A percentile compares a stretch with the other conserved stretches of the same genome.
Conservation (phyloP, 106 monocot genomes). For the Iris macrosiphon region DNA sequence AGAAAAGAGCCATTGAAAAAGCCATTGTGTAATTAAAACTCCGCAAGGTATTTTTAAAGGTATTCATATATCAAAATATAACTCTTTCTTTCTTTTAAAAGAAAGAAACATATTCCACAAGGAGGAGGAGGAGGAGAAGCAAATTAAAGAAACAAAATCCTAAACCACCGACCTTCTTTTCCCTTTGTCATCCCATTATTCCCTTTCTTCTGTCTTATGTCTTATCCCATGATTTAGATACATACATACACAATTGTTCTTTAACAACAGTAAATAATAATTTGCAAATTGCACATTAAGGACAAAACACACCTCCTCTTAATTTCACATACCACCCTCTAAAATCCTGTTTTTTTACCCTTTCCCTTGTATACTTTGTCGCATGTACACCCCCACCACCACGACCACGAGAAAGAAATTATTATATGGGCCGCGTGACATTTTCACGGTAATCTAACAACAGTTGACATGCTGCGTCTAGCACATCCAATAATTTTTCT, state of each 20-base stretch:
- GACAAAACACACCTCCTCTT: constrained; percentile 1
- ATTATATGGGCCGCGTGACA: too few species aligned
- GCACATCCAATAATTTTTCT: too few species aligned
- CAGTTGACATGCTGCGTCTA: not conserved
- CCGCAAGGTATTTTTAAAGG: too few species aligned
- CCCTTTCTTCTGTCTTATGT: not conserved
- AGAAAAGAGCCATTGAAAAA: too few species aligned
- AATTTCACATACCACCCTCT: not conserved
- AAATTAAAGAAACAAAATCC: too few species aligned
- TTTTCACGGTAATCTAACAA: not conserved
- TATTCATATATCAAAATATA: too few species aligned
- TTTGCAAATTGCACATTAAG: not conserved
- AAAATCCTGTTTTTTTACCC: not conserved
- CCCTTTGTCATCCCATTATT: not conserved
- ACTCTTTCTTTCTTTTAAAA: not conserved
- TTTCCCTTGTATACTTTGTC: not conserved
- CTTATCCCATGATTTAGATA: not conserved
- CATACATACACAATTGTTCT: constrained; percentile 10
- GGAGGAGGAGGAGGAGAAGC: too few species aligned
- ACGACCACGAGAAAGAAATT: too few species aligned
- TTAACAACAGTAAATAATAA: not conserved
- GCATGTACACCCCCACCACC: too few species aligned
- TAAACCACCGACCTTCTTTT: too few species aligned
- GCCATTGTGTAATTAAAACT: too few species aligned
- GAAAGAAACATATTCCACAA: constrained; percentile 6